These are phyloP conservation scores for Dothistroma septosporum DNA, from an alignment of 2,329 filamentous ascomycete species.

Conservation along the genomic window DNA sequence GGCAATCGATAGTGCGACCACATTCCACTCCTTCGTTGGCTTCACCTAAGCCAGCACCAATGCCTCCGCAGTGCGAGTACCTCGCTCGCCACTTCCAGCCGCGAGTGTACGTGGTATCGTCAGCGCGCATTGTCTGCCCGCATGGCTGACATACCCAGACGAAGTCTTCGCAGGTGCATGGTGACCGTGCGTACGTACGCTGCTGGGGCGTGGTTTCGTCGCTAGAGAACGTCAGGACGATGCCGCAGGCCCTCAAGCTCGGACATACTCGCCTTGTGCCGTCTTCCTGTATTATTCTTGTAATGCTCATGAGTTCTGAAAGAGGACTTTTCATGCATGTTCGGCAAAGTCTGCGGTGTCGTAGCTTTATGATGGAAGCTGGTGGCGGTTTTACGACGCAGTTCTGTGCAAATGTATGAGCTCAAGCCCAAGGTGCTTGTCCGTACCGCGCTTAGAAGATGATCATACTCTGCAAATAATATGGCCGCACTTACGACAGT, in stretches of 20 bases:
- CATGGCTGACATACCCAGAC: constrained; percentile 87
- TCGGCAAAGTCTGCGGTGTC: constrained; percentile 76
- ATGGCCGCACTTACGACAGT: constrained; percentile 71
- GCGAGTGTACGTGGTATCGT: constrained; percentile 56
- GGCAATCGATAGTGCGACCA: constrained; percentile 70
- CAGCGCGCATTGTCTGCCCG: constrained; percentile 62
- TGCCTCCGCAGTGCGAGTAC: constrained; percentile 72
- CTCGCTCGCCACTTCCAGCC: constrained; percentile 88
- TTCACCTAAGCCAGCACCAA: constrained; percentile 83
- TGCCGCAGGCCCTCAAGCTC: not conserved
- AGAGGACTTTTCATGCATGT: constrained; percentile 71
- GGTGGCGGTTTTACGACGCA: constrained; percentile 82
- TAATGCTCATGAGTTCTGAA: constrained; percentile 33
- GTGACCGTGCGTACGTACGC: constrained; percentile 46
- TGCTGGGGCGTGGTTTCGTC: constrained; percentile 5
- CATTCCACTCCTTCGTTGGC: constrained; percentile 85
- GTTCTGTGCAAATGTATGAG: constrained; percentile 56
- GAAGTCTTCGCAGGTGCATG: constrained; percentile 55
- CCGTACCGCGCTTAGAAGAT: not conserved
- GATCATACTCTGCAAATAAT: constrained; percentile 72
- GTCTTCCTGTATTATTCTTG: constrained; percentile 29
- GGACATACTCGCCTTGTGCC: constrained; percentile 16
- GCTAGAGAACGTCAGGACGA: constrained; percentile 7
- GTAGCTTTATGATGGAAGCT: constrained; percentile 60
- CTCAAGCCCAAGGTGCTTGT: not conserved